phyloP scores from a whole-genome alignment of 305 asterid genomes.

The Fraxinus latifolia region DNA sequence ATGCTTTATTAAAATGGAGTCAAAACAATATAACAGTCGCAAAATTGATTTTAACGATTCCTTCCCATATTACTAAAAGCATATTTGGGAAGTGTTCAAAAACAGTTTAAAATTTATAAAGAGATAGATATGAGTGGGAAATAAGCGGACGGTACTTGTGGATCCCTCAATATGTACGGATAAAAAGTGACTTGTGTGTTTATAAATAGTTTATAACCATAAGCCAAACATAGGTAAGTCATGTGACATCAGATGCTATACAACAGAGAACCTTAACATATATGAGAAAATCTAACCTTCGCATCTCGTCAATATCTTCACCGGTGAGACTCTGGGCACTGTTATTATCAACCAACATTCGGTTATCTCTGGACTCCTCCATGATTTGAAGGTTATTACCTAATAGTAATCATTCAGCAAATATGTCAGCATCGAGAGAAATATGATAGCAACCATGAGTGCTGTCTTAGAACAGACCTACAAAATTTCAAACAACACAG shows the following conservation, averaged over 20 bases:
- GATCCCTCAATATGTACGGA: background rate
- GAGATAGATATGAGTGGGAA: background rate
- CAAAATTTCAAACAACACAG: background rate
- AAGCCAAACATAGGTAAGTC: background rate
- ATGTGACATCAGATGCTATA: background rate
- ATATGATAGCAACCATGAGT: conserved; percentile 5
- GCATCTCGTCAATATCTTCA: conserved; percentile 75
- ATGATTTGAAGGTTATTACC: conserved; percentile 38
- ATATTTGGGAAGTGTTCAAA: background rate
- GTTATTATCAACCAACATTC: conserved; percentile 75
- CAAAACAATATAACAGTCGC: background rate
- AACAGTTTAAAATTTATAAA: background rate
- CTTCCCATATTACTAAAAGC: background rate
- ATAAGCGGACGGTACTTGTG: background rate
- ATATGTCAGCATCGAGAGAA: conserved; percentile 19
- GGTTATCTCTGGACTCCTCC: conserved; percentile 74
- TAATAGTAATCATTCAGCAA: conserved; percentile 28
- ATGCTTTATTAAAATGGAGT: background rate
- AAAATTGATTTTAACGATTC: conserved; percentile 9
- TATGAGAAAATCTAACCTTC: conserved; percentile 44
- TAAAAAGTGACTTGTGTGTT: too few species aligned
- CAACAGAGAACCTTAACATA: background rate
- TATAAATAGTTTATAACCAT: too few species aligned
- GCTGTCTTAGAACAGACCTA: background rate
- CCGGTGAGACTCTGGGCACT: conserved; percentile 79